Base-by-base conservation (phyloP, 2,329 filamentous ascomycete genomes). In the Neonectria sp. region DNA sequence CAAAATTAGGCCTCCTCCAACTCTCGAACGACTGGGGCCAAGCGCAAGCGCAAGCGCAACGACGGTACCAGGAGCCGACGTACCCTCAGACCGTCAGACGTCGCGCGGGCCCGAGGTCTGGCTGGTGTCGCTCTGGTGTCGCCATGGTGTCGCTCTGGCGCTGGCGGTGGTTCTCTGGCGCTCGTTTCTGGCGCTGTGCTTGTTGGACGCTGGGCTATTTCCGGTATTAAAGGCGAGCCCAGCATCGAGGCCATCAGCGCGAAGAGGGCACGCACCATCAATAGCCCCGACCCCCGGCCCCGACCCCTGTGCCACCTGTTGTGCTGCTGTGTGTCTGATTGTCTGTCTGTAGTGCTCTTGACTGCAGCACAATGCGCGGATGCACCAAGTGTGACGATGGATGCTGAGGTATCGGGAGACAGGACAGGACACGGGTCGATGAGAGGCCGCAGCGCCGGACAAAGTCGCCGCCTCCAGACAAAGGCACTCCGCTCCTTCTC, bases 21-120 rank as follows among this genome's bases (percentile, higher is more conserved):
- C 65, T 63, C 68, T 71, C 63, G 67, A 71, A 70, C 71, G 57
- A 72, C 68, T 53, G 67, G 67, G 68, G 62, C 73, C 68, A 60
- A 61, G 61, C 58, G 45, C 37, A 67, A 63, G 52, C 62, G 48
- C 60, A 59, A 63, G 43, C 69, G 65, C 46, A 61, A 43, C 58
- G 46, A 59, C 45, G 69, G 69, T 75, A 75, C 73, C 62, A 60
- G 71, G 70, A 75, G 68, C 73, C 73, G 73, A 68, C 65, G 62
- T 73, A 73, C 66, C 65, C 65, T 68, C 60, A 52, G 60, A 64
- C 55, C 55, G 60, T 59, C 49, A 51, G 11, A 45, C 40, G 17
- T 45, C 35, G 61, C 37, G 57, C 60, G 67, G 33, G 60, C 63
- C 49, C 58, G 57, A 40, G 37, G 35, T 59, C 53, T 63, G 53